A percentile compares a stretch with the other conserved stretches of the same genome.
These are phyloP conservation scores for Hibiscus tridactylites DNA, from an alignment of 345 rosid species.

Conservation along the genomic window DNA sequence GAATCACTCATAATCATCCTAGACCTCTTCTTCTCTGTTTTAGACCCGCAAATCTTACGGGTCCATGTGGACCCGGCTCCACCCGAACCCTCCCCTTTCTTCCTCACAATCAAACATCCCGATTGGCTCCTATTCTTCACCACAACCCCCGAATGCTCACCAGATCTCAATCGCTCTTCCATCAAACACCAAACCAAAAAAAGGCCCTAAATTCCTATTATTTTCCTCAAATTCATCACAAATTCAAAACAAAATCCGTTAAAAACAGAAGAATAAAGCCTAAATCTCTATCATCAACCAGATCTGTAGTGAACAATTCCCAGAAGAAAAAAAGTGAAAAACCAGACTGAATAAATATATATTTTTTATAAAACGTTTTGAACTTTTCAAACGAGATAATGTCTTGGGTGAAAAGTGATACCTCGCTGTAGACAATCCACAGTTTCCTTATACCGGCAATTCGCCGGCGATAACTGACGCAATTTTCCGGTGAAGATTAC, in stretches of 20 bases:
- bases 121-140: slow-evolving; percentile 65
- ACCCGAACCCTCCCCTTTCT: slow-evolving; percentile 49
- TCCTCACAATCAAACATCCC: slow-evolving; percentile 87
- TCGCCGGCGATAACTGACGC: slow-evolving; percentile 27
- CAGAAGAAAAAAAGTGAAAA: background rate
- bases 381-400: background rate
- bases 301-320: slow-evolving; percentile 42
- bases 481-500: slow-evolving; percentile 35
- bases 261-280: slow-evolving; percentile 10
- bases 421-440: slow-evolving; percentile 7
- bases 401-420: slow-evolving; percentile 6
- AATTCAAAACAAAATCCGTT: slow-evolving; percentile 12
- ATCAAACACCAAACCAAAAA: slow-evolving; percentile 28
- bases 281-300: slow-evolving; percentile 33
- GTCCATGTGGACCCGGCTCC: slow-evolving; percentile 24
- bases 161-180: slow-evolving; percentile 76
- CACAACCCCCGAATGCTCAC: slow-evolving; percentile 48
- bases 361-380: background rate
- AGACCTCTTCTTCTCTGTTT: slow-evolving; percentile 44
- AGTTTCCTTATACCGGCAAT: slow-evolving; percentile 6
- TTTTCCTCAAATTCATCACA: slow-evolving; percentile 22
- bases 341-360: background rate
- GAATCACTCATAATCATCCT: slow-evolving; percentile 59
- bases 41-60: slow-evolving; percentile 28
- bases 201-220: slow-evolving; percentile 28